A percentile compares a stretch with the other conserved stretches of the same genome.
phyloP scores from a whole-genome alignment of 495 filamentous ascomycete genomes.

The Aspergillus cristatus region DNA sequence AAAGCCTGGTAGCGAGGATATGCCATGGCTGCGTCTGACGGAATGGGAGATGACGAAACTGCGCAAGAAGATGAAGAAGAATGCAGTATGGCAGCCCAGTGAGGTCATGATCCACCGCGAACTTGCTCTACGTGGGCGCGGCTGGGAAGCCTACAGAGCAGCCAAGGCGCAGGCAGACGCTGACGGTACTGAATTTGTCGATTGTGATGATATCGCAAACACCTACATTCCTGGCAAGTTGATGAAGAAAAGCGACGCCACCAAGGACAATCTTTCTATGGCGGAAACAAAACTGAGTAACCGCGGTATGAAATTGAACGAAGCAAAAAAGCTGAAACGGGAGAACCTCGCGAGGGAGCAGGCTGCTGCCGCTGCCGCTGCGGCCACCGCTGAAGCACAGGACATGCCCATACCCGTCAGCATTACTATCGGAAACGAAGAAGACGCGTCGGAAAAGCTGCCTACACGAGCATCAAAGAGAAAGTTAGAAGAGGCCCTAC shows the following conservation, averaged over 20 bases:
- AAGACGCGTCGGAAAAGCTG: too few species aligned
- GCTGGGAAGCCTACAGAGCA: constrained; percentile 61
- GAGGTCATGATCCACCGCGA: constrained; percentile 95
- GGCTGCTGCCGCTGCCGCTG: constrained; percentile 38
- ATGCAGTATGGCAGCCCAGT: constrained; percentile 88
- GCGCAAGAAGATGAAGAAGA: constrained; percentile 98
- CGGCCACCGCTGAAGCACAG: constrained; percentile 56
- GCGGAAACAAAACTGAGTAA: constrained; percentile 54
- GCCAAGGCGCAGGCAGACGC: constrained; percentile 61
- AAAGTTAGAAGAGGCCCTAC: constrained; percentile 16
- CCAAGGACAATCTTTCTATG: constrained; percentile 28
- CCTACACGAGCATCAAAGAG: constrained; percentile 17
- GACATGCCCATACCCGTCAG: too few species aligned
- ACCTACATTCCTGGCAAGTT: constrained; percentile 33
- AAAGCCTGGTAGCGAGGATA: constrained; percentile 59
- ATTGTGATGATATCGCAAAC: constrained; percentile 42
- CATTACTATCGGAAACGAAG: background rate
- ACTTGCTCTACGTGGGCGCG: constrained; percentile 65
- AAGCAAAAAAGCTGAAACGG: constrained; percentile 84
- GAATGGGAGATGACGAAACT: constrained; percentile 85
- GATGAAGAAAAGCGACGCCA: constrained; percentile 40
- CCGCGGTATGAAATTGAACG: constrained; percentile 83
- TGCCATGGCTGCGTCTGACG: constrained; percentile 86
- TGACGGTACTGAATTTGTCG: constrained; percentile 54
- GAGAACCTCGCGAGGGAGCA: constrained; percentile 61